phyloP scores from a whole-genome alignment of 2,329 filamentous ascomycete species.

The Xylaria multiplex region DNA sequence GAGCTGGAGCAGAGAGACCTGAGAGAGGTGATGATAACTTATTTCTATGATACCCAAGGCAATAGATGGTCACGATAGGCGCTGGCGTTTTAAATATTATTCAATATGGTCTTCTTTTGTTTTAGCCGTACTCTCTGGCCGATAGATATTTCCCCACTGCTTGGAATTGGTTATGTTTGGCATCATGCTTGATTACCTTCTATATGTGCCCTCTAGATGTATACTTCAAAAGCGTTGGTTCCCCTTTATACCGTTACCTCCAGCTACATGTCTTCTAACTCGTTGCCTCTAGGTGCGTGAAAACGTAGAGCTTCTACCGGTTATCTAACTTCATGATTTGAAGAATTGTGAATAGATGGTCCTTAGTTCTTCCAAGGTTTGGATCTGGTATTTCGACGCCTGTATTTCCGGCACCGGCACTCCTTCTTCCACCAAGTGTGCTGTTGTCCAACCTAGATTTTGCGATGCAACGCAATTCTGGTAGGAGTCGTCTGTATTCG shows the following conservation, averaged over 20 bases:
- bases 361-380: slow-evolving; percentile 78
- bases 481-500: slow-evolving; percentile 78
- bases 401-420: slow-evolving; percentile 70
- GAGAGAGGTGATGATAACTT: slow-evolving; percentile 1
- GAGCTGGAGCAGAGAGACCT: background rate
- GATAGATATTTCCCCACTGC: background rate
- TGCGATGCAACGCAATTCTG: slow-evolving; percentile 82
- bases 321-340: slow-evolving; percentile 59
- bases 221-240: background rate
- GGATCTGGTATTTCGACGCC: slow-evolving; percentile 79
- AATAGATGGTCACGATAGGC: slow-evolving; percentile 18
- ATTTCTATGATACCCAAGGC: slow-evolving; percentile 43
- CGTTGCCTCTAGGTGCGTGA: background rate
- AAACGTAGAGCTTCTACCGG: background rate
- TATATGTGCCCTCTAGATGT: slow-evolving; percentile 1
- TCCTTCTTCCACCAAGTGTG: slow-evolving; percentile 84
- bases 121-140: background rate
- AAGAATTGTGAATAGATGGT: slow-evolving; percentile 86
- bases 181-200: slow-evolving; percentile 12
- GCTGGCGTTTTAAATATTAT: slow-evolving; percentile 37
- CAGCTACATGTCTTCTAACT: background rate
- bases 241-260: background rate
- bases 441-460: slow-evolving; percentile 84
- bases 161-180: slow-evolving; percentile 2
- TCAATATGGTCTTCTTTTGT: slow-evolving; percentile 9